Base-by-base conservation (phyloP, 805 yeast species). In the Wickerhamomyces chaumierensis region DNA sequence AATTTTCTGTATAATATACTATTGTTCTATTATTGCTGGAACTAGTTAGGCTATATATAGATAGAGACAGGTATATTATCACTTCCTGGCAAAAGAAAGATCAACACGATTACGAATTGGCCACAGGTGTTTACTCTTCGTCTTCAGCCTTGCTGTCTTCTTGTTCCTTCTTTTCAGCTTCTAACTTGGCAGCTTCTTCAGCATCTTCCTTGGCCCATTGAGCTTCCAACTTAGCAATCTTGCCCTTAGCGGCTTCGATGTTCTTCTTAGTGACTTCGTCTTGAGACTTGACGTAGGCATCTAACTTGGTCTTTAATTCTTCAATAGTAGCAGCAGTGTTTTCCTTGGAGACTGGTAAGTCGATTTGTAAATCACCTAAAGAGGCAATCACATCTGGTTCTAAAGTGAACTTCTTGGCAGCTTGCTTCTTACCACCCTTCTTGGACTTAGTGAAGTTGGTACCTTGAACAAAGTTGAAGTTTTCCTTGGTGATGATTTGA, bases 321-420 rank as follows among this genome's bases (percentile, higher is more conserved):
- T 68, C 75, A 52, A 83, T 61, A 45, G 90, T 75, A 34, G 62
- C 61, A 25, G 80, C 68, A 47, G 81, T 77, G 39, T 83, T 90
- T 15, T 78, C 92, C 46, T 73, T 64, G 50, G 78, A 71, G 43
- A 80, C 68, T 57, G 98, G 98, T 45, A 88, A 73, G 35, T 81
- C 68, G 47, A 90, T 72, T 40, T 78, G 76, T 55, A 90, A 73
- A 53, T 81, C 81, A 45, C 84, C 69, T 51, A 92, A 73, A 39
- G 81, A 72, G 45, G 80, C 77, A 51, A 90, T 78, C 44, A 85
- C 71, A 45, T 78, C 81, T 39, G 94, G 81, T 57, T 87, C 90
- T 49, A 92, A 72, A 40, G 78, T 70, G 58, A 87, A 78, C 60
- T 73, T 73, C 47, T 65, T 59, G 36, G 55, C 47, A 51, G 66